Conservation (phyloP, 2,329 filamentous ascomycete species). For the Xylaria sp. region DNA sequence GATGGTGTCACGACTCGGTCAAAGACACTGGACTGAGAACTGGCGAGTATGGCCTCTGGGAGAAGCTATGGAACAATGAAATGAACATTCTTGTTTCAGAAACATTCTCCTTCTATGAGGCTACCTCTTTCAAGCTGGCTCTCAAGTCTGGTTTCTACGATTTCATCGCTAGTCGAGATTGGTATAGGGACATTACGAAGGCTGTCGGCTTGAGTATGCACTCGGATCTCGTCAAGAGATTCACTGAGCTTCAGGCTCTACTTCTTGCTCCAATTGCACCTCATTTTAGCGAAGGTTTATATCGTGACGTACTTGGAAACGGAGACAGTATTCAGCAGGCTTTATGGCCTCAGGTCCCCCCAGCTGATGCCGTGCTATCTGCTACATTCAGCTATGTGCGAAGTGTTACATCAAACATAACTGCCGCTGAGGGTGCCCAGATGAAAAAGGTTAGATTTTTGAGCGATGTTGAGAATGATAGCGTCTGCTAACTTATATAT, state of each 20-base stretch:
- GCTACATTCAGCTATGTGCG: conserved; percentile 83
- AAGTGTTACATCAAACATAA: conserved; percentile 72
- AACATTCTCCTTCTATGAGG: conserved; percentile 77
- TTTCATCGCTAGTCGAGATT: conserved; percentile 52
- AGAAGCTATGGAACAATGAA: conserved; percentile 91
- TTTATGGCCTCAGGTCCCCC: conserved; percentile 72
- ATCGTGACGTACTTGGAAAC: conserved; percentile 87
- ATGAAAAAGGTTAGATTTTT: conserved; percentile 75
- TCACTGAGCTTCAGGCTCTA: conserved; percentile 88
- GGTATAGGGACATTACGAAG: conserved; percentile 53
- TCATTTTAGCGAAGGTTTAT: conserved; percentile 94
- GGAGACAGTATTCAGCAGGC: conserved; percentile 78
- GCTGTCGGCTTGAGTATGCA: conserved; percentile 78
- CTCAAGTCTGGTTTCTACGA: conserved; percentile 89
- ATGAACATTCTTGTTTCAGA: conserved; percentile 84
- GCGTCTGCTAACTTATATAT: conserved; percentile 3
- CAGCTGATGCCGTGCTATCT: conserved; percentile 69
- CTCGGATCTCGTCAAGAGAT: conserved; percentile 76
- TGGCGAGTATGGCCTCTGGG: conserved; percentile 89
- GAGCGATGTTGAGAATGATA: neutral
- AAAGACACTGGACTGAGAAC: conserved; percentile 62
- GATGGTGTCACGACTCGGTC: conserved; percentile 89
- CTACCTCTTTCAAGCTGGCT: conserved; percentile 84
- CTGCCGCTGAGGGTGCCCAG: conserved; percentile 80
- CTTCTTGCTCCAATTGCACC: conserved; percentile 85